Evolutionary conservation across 2,329 filamentous ascomycete species (phyloP).

Genomic region (Paecilomyces sp.): DNA sequence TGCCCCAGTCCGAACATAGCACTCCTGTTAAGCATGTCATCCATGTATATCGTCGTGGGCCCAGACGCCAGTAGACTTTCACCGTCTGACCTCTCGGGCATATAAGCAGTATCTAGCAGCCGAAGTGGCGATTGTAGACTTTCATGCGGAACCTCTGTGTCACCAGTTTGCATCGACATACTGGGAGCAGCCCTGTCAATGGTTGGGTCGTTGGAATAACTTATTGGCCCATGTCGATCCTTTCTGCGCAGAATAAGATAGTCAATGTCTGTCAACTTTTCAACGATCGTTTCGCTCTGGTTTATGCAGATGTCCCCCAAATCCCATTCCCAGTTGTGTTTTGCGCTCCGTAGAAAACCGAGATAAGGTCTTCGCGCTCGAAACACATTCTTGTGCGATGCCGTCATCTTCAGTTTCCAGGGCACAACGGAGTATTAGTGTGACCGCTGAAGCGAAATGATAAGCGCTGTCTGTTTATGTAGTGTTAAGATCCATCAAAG

Average conservation of each 20-base stretch:
- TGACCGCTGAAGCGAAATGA: slow-evolving; percentile 18
- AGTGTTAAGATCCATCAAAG: not conserved
- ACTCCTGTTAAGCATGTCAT: not conserved
- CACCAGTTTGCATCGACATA: not conserved
- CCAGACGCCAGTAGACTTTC: not conserved
- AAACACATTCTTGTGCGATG: slow-evolving; percentile 8
- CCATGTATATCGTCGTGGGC: not conserved
- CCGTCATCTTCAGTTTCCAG: slow-evolving; percentile 9
- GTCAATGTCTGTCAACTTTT: slow-evolving; percentile 7
- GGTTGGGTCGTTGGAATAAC: not conserved
- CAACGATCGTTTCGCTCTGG: slow-evolving; percentile 11
- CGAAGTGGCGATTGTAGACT: not conserved
- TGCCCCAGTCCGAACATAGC: not conserved
- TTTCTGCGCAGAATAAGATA: slow-evolving; percentile 2
- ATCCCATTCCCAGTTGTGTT: slow-evolving; percentile 12
- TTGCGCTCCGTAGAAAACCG: slow-evolving; percentile 8
- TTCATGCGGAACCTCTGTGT: not conserved
- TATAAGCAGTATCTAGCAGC: not conserved
- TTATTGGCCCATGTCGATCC: not conserved
- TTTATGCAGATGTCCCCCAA: slow-evolving; percentile 13
- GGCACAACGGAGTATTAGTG: slow-evolving; percentile 11
- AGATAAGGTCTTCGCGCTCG: slow-evolving; percentile 7
- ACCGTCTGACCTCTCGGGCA: not conserved
- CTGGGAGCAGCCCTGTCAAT: slow-evolving; percentile 1
- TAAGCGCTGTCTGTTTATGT: slow-evolving; percentile 17